Conservation (phyloP, 805 yeast genomes). For the Metschnikowia amazonensis region DNA sequence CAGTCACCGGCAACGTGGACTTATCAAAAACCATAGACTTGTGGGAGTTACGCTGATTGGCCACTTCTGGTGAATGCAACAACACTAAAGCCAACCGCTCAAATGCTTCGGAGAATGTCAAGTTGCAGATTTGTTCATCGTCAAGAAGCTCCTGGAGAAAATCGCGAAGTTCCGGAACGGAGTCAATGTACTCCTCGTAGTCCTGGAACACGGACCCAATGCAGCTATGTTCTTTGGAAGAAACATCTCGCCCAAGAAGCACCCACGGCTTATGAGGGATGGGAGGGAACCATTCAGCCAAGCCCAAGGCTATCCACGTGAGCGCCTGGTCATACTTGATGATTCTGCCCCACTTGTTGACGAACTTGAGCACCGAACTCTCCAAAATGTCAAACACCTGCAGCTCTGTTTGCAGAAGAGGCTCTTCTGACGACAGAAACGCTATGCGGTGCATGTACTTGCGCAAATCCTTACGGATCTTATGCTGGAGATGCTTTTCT, state of each 20-base stretch:
- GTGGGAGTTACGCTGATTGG: constrained; percentile 12
- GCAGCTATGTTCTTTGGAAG: constrained; percentile 27
- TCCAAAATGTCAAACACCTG: constrained; percentile 56
- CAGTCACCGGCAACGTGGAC: constrained; percentile 47
- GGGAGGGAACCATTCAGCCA: constrained; percentile 88
- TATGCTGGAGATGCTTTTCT: constrained; percentile 25
- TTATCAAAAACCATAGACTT: constrained; percentile 24
- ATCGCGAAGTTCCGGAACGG: constrained; percentile 24
- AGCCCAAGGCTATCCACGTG: constrained; percentile 82
- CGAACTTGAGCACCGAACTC: constrained; percentile 57
- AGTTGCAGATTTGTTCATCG: constrained; percentile 27
- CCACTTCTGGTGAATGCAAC: constrained; percentile 65
- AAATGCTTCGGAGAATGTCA: constrained; percentile 64
- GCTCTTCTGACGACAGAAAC: constrained; percentile 22
- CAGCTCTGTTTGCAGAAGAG: constrained; percentile 43
- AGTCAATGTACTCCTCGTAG: constrained; percentile 36
- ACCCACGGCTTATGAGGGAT: constrained; percentile 50
- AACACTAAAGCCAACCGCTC: constrained; percentile 75
- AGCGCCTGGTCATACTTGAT: constrained; percentile 78
- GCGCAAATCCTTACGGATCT: constrained; percentile 53
- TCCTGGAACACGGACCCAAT: constrained; percentile 34
- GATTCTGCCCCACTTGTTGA: constrained; percentile 73
- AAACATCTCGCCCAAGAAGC: constrained; percentile 48
- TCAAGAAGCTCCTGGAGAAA: constrained; percentile 22
- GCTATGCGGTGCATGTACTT: constrained; percentile 54